phyloP scores from a whole-genome alignment of 768 basidiomycete genomes.

The Daedaleopsis nitida region DNA sequence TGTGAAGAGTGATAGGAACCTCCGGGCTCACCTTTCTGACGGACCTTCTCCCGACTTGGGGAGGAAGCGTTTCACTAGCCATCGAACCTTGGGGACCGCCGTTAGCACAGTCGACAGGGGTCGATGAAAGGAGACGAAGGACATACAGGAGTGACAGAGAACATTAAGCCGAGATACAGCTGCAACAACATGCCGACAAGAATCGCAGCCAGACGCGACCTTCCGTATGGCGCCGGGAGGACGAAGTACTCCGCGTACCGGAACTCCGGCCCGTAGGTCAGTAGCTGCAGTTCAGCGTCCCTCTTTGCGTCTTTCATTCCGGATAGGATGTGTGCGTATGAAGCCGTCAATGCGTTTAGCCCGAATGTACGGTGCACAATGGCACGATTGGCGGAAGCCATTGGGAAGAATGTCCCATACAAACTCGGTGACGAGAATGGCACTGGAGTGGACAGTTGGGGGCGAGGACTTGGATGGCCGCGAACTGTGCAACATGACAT shows the following conservation, averaged over 20 bases:
- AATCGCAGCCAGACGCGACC: conserved; percentile 42
- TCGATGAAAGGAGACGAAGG: not conserved
- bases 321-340: conserved; percentile 10
- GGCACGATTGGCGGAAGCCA: conserved; percentile 46
- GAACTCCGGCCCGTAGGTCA: conserved; percentile 70
- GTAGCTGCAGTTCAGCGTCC: conserved; percentile 22
- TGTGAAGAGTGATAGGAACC: not conserved
- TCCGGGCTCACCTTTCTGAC: conserved; percentile 54
- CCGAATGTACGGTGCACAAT: conserved; percentile 63
- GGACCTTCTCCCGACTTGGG: conserved; percentile 64
- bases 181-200: conserved; percentile 33
- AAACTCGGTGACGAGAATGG: conserved; percentile 34
- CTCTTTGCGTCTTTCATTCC: conserved; percentile 2
- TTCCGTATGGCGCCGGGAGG: conserved; percentile 6
- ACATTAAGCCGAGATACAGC: conserved; percentile 1
- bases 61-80: conserved; percentile 52
- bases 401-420: conserved; percentile 45
- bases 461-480: conserved; percentile 32
- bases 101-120: not conserved
- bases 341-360: conserved; percentile 39
- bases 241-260: conserved; percentile 72
- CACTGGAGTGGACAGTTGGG: conserved; percentile 39
- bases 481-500: conserved; percentile 15
- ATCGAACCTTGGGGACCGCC: conserved; percentile 46
- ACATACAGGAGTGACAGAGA: conserved; percentile 32